phyloP scores from a whole-genome alignment of 495 filamentous ascomycete species.

The Neurospora sp. region DNA sequence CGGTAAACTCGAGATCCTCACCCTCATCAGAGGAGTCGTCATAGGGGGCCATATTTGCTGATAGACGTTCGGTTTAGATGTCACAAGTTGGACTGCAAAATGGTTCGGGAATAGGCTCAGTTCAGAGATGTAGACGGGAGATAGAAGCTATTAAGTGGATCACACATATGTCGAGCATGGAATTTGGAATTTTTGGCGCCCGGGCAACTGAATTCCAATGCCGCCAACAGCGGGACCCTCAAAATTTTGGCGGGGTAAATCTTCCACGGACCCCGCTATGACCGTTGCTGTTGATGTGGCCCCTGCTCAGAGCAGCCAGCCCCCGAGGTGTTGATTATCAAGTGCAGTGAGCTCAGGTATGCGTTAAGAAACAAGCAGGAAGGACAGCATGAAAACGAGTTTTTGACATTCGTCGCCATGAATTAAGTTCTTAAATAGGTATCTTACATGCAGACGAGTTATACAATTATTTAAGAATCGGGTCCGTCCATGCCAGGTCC shows the following conservation, averaged over 20 bases:
- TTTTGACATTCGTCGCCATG: slow-evolving; percentile 6
- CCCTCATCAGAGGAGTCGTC: slow-evolving; percentile 75
- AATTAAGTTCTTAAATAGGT: slow-evolving; percentile 15
- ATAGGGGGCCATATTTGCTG: slow-evolving; percentile 61
- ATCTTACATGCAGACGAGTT: slow-evolving; percentile 18
- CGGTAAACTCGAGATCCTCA: slow-evolving; percentile 62
- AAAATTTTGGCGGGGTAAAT: slow-evolving; percentile 32
- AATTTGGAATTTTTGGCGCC: slow-evolving; percentile 7
- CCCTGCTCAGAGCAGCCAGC: not conserved
- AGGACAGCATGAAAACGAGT: not conserved
- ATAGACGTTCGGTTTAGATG: not conserved
- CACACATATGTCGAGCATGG: not conserved
- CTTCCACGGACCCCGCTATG: slow-evolving; percentile 16
- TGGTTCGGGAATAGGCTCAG: not conserved
- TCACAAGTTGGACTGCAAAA: not conserved
- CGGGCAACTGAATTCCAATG: slow-evolving; percentile 4
- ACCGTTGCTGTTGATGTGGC: not conserved
- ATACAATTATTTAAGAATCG: slow-evolving; percentile 24
- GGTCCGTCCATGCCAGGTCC: slow-evolving; percentile 46
- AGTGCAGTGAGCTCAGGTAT: not conserved
- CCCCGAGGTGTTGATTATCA: not conserved
- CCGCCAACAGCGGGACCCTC: not conserved
- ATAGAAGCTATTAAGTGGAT: not conserved
- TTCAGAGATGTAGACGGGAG: not conserved
- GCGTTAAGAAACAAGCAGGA: not conserved